Percentiles rank a stretch among this genome's conserved stretches.
These are phyloP conservation scores for Colletotrichum trifolii DNA, from an alignment of 2,329 filamentous ascomycete species.

Conservation along the genomic window DNA sequence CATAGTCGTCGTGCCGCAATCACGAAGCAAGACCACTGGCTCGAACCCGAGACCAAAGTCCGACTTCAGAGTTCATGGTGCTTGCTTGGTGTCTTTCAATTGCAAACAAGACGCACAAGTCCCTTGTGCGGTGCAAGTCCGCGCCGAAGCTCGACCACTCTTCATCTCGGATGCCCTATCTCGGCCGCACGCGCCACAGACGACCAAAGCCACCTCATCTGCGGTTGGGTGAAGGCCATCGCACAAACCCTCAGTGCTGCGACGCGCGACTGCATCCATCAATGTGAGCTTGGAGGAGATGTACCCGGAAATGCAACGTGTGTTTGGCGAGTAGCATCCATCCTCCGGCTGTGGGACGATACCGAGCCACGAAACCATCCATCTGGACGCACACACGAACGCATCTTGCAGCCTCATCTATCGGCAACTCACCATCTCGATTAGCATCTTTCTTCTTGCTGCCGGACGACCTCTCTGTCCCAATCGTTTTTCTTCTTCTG, in stretches of 20 bases:
- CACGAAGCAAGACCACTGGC: too few relatives aligned
- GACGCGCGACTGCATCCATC: background rate
- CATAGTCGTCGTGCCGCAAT: too few relatives aligned
- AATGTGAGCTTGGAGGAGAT: background rate
- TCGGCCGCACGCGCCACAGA: too few relatives aligned
- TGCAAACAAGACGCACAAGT: background rate
- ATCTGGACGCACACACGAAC: background rate
- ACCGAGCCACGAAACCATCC: too few relatives aligned
- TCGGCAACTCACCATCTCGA: conserved; percentile 23
- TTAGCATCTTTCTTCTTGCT: background rate
- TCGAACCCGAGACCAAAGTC: too few relatives aligned
- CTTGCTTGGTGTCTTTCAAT: too few relatives aligned
- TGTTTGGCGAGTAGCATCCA: conserved; percentile 9
- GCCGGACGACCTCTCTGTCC: too few relatives aligned
- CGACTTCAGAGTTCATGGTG: too few relatives aligned
- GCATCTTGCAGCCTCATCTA: conserved; percentile 10
- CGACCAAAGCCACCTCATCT: too few relatives aligned
- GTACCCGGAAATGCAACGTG: conserved; percentile 16
- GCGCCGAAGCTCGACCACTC: too few relatives aligned
- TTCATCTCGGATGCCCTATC: too few relatives aligned
- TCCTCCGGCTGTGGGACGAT: conserved; percentile 7
- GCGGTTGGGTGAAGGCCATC: too few relatives aligned
- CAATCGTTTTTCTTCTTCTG: background rate
- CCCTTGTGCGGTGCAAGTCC: background rate
- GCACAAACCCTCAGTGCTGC: background rate